Evolutionary conservation across 306 rosid species (phyloP).

Genomic region (Cicer judaicum): DNA sequence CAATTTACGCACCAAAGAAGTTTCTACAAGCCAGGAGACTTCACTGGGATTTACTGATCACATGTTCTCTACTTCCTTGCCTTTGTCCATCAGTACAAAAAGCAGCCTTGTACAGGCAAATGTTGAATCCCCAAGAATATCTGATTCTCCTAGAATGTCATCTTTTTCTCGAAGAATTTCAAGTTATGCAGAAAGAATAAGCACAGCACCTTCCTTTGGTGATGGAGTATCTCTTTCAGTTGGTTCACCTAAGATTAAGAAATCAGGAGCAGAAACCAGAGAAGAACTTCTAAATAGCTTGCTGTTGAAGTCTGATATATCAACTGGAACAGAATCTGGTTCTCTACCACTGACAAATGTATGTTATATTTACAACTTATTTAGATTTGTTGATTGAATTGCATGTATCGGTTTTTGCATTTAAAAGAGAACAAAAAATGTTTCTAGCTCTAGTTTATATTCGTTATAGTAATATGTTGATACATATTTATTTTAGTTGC

Average conservation of each 20-base stretch:
- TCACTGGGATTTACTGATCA: slow-evolving; percentile 67
- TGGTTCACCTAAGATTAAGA: slow-evolving; percentile 92
- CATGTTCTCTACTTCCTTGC: slow-evolving; percentile 52
- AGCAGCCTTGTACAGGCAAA: slow-evolving; percentile 65
- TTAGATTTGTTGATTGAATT: slow-evolving; percentile 34
- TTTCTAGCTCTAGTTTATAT: slow-evolving; percentile 19
- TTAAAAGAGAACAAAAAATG: slow-evolving; percentile 2
- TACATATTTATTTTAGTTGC: slow-evolving; percentile 14
- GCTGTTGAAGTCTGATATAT: slow-evolving; percentile 67
- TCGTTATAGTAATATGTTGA: slow-evolving; percentile 2
- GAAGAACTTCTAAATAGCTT: slow-evolving; percentile 80
- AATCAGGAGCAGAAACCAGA: slow-evolving; percentile 85
- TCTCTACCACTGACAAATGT: slow-evolving; percentile 64
- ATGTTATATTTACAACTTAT: slow-evolving; percentile 46
- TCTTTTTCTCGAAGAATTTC: slow-evolving; percentile 77
- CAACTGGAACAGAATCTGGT: slow-evolving; percentile 61
- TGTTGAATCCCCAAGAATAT: slow-evolving; percentile 60
- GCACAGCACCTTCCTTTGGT: slow-evolving; percentile 70
- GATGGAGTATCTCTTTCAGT: slow-evolving; percentile 68
- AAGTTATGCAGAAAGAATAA: slow-evolving; percentile 91
- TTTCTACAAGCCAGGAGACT: slow-evolving; percentile 70
- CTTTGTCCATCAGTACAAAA: slow-evolving; percentile 68
- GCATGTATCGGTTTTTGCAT: slow-evolving; percentile 27
- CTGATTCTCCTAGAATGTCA: slow-evolving; percentile 64
- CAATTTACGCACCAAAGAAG: slow-evolving; percentile 69